phyloP scores from a whole-genome alignment of 164 flowering plant genomes.

The Umbellularia californica region DNA sequence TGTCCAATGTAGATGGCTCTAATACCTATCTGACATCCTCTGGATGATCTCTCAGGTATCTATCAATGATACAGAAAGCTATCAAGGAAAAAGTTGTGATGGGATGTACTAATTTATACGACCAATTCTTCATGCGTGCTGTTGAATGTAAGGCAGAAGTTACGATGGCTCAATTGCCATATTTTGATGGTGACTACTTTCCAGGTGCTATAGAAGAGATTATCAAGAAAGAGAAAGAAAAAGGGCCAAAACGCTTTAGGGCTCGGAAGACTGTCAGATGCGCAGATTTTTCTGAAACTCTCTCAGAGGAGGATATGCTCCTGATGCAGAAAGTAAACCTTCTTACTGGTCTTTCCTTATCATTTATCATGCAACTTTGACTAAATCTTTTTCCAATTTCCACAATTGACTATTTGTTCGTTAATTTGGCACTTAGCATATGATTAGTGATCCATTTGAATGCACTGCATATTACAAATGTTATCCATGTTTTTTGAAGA shows the following conservation, averaged over 20 bases:
- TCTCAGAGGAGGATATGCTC: slow-evolving; percentile 68
- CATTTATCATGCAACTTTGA: not conserved
- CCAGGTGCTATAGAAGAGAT: slow-evolving; percentile 99
- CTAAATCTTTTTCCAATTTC: too few relatives aligned
- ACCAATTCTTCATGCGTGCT: slow-evolving; percentile 73
- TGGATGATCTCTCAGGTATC: slow-evolving; percentile 56
- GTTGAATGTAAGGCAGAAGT: slow-evolving; percentile 94
- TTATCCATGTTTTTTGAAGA: too few relatives aligned
- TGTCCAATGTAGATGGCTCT: too few relatives aligned
- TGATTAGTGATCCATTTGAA: too few relatives aligned
- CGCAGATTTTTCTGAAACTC: slow-evolving; percentile 80
- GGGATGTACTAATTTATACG: slow-evolving; percentile 82
- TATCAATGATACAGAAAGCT: slow-evolving; percentile 90
- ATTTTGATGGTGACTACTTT: slow-evolving; percentile 99
- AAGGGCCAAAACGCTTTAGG: slow-evolving; percentile 82
- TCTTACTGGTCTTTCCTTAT: not conserved
- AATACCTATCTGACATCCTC: too few relatives aligned
- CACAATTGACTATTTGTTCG: too few relatives aligned
- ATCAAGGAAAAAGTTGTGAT: slow-evolving; percentile 74
- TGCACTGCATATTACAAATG: too few relatives aligned
- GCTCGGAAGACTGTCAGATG: slow-evolving; percentile 93
- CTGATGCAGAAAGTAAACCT: slow-evolving; percentile 83
- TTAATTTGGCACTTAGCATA: too few relatives aligned
- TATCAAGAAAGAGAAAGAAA: slow-evolving; percentile 73
- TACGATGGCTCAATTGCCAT: slow-evolving; percentile 92